A percentile compares a stretch with the other conserved stretches of the same genome.
phyloP scores from a whole-genome alignment of 352 stramenopile species.

The Globisporangium cederbergense region DNA sequence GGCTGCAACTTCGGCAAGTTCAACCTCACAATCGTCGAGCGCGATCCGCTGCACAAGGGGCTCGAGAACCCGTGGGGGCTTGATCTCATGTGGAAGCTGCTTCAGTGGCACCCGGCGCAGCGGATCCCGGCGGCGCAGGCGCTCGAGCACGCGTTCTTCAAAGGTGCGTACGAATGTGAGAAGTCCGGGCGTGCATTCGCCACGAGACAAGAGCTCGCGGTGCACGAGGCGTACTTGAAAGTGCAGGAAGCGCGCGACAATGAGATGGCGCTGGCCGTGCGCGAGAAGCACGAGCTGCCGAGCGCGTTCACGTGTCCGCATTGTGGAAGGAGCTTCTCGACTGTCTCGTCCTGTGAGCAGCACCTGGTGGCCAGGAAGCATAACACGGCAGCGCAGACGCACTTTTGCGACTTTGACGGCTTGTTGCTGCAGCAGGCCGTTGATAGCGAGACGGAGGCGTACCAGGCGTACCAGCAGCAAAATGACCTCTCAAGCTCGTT shows the following conservation, averaged over 20 bases:
- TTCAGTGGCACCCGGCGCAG: slow-evolving; percentile 91
- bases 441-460: slow-evolving; percentile 18
- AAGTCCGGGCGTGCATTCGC: slow-evolving; percentile 61
- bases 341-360: slow-evolving; percentile 54
- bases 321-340: slow-evolving; percentile 62
- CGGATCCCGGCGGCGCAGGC: slow-evolving; percentile 78
- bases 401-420: slow-evolving; percentile 62
- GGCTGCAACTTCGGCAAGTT: slow-evolving; percentile 89
- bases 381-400: slow-evolving; percentile 20
- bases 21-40: slow-evolving; percentile 85
- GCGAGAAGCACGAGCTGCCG: slow-evolving; percentile 51
- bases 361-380: slow-evolving; percentile 53
- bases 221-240: slow-evolving; percentile 65
- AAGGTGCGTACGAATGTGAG: slow-evolving; percentile 67
- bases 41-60: slow-evolving; percentile 89
- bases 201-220: slow-evolving; percentile 50
- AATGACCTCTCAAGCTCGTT: not conserved
- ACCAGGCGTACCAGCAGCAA: slow-evolving; percentile 8
- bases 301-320: slow-evolving; percentile 52
- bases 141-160: slow-evolving; percentile 86
- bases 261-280: slow-evolving; percentile 52
- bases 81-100: slow-evolving; percentile 92
- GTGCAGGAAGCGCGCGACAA: slow-evolving; percentile 41
- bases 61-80: slow-evolving; percentile 81
- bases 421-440: slow-evolving; percentile 22